phyloP scores from a whole-genome alignment of 352 stramenopile genomes.

The Phytophthora macrochlamydospora region DNA sequence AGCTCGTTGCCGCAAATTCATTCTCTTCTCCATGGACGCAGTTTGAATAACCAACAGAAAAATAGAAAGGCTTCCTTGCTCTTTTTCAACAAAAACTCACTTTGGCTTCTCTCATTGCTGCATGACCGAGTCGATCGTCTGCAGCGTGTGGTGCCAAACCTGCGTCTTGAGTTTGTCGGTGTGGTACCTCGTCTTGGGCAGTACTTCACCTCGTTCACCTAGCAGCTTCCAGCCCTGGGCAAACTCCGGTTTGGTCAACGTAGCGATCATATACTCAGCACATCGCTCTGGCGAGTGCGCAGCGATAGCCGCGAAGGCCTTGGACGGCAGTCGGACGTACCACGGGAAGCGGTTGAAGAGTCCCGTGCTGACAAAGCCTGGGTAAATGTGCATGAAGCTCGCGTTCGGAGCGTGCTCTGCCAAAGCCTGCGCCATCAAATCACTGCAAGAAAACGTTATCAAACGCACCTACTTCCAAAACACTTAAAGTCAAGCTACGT shows the following conservation, averaged over 20 bases:
- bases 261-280: constrained; percentile 28
- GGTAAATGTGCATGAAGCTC: constrained; percentile 40
- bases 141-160: constrained; percentile 33
- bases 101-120: constrained; percentile 12
- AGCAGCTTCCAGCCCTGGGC: constrained; percentile 31
- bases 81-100: constrained; percentile 15
- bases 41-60: constrained; percentile 52
- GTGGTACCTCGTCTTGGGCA: constrained; percentile 36
- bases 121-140: constrained; percentile 30
- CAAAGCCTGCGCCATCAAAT: constrained; percentile 36
- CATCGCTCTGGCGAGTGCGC: constrained; percentile 29
- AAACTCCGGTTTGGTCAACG: constrained; percentile 27
- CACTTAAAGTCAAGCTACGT: constrained; percentile 4
- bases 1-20: constrained; percentile 17
- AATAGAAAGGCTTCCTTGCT: constrained; percentile 46
- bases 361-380: constrained; percentile 34
- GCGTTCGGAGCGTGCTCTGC: constrained; percentile 30
- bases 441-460: constrained; percentile 13
- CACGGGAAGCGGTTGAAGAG: constrained; percentile 29
- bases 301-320: constrained; percentile 24
- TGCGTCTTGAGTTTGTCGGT: constrained; percentile 27
- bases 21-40: constrained; percentile 35
- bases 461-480: neutral
- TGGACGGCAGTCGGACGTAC: constrained; percentile 28
- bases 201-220: constrained; percentile 14